phyloP scores from a whole-genome alignment of 2,329 filamentous ascomycete species.

The Trichoderma aggressivum region DNA sequence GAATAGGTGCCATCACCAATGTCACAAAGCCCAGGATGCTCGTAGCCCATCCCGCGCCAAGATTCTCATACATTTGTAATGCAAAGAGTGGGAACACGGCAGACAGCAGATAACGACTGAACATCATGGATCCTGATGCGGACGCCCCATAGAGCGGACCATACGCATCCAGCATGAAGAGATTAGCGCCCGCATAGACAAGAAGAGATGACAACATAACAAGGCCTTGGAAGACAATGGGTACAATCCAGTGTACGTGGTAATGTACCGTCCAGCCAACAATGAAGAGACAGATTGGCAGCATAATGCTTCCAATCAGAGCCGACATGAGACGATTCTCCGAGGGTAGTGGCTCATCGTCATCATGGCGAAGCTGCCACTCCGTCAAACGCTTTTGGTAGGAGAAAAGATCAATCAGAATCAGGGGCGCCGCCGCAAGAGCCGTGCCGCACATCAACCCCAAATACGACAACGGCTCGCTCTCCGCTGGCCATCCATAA shows the following conservation, averaged over 20 bases:
- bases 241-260: slow-evolving; percentile 26
- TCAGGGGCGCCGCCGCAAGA: slow-evolving; percentile 36
- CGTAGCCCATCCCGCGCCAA: slow-evolving; percentile 45
- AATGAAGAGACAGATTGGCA: slow-evolving; percentile 65
- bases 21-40: slow-evolving; percentile 40
- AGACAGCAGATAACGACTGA: slow-evolving; percentile 51
- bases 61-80: slow-evolving; percentile 38
- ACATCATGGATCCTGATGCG: slow-evolving; percentile 28
- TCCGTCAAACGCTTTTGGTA: slow-evolving; percentile 54
- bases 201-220: slow-evolving; percentile 29
- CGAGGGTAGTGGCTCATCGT: slow-evolving; percentile 53
- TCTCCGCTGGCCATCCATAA: slow-evolving; percentile 57
- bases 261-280: slow-evolving; percentile 59
- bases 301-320: slow-evolving; percentile 58
- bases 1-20: slow-evolving; percentile 36
- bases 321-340: slow-evolving; percentile 63
- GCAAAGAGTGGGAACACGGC: slow-evolving; percentile 50
- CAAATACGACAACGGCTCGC: slow-evolving; percentile 63
- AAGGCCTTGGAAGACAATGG: slow-evolving; percentile 26
- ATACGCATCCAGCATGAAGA: slow-evolving; percentile 31
- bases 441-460: slow-evolving; percentile 67
- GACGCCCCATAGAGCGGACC: slow-evolving; percentile 29
- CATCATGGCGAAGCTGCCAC: slow-evolving; percentile 40
- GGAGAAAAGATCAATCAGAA: slow-evolving; percentile 50
- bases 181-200: slow-evolving; percentile 28